Conservation (phyloP, 331 rosid species). For the Pyracantha coccinea region DNA sequence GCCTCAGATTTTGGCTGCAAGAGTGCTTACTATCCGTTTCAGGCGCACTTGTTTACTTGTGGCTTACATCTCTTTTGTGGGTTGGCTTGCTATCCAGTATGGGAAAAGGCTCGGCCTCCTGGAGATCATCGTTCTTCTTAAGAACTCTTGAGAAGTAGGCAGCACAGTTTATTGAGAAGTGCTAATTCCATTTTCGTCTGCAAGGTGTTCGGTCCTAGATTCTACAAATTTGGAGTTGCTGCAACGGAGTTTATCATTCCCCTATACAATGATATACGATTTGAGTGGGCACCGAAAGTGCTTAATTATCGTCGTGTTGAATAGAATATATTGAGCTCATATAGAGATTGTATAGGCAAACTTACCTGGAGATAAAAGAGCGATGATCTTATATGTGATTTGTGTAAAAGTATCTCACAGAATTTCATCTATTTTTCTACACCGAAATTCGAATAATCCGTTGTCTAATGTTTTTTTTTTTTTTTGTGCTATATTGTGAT, state of each 20-base stretch:
- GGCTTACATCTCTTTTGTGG: slow-evolving; percentile 50
- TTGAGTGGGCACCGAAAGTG: neutral
- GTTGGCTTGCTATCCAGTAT: slow-evolving; percentile 58
- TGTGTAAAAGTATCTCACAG: neutral
- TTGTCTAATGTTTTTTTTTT: neutral
- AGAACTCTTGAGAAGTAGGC: slow-evolving; percentile 22
- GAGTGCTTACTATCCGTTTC: slow-evolving; percentile 24
- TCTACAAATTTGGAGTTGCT: slow-evolving; percentile 19
- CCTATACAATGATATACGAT: slow-evolving; percentile 6
- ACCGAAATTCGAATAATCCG: neutral
- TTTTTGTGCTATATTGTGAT: neutral
- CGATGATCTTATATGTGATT: neutral
- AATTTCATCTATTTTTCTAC: neutral
- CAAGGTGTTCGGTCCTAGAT: neutral
- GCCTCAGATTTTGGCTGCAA: slow-evolving; percentile 14
- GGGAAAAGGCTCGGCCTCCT: slow-evolving; percentile 56
- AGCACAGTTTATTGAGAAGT: slow-evolving; percentile 11
- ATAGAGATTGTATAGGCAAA: slow-evolving; percentile 1
- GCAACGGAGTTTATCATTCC: slow-evolving; percentile 18
- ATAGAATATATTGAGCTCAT: neutral
- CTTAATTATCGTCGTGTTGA: neutral
- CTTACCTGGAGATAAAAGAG: neutral
- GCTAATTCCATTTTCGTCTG: neutral
- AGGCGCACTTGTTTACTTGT: slow-evolving; percentile 49
- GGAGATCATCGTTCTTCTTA: slow-evolving; percentile 36